phyloP scores from a whole-genome alignment of 1,284 basidiomycete genomes.

The Tilletia horrida region DNA sequence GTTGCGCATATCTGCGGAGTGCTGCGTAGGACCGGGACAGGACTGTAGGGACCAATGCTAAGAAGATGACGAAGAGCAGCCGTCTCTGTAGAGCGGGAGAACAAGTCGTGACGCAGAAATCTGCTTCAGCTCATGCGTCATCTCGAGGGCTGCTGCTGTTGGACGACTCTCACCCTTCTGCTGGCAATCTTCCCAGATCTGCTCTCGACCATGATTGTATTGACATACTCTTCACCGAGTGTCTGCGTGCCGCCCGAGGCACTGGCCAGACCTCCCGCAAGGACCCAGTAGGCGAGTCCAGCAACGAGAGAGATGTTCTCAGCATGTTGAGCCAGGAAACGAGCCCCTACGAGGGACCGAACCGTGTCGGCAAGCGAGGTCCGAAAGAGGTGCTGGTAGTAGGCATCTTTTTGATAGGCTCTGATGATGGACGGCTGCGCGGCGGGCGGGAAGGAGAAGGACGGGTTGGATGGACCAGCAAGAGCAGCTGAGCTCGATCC shows the following conservation, averaged over 20 bases:
- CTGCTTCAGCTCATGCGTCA: neutral
- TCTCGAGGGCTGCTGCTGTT: neutral
- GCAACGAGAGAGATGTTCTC: constrained; percentile 49
- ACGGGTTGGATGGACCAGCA: neutral
- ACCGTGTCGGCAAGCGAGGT: constrained; percentile 53
- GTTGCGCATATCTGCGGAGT: constrained; percentile 26
- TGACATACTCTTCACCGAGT: constrained; percentile 57
- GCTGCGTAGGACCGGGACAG: constrained; percentile 44
- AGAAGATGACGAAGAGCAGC: constrained; percentile 44
- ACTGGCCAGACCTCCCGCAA: constrained; percentile 37
- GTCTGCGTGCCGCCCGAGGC: constrained; percentile 53
- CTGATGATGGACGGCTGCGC: constrained; percentile 56
- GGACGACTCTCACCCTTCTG: constrained; percentile 31
- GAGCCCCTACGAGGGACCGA: constrained; percentile 51
- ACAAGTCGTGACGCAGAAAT: too few relatives aligned
- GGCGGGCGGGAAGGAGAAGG: constrained; percentile 47
- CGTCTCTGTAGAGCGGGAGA: constrained; percentile 32
- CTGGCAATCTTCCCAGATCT: constrained; percentile 43
- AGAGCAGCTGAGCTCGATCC: too few relatives aligned
- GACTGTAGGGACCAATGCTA: constrained; percentile 52
- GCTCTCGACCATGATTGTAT: constrained; percentile 50
- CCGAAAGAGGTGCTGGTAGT: constrained; percentile 53
- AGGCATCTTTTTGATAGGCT: constrained; percentile 55
- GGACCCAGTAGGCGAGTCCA: constrained; percentile 52
- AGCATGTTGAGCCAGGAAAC: constrained; percentile 51